Evolutionary conservation across 257 asterid species (phyloP), one percentile per base, ranked within the genome.

Genomic region (Fraxinus americana): DNA sequence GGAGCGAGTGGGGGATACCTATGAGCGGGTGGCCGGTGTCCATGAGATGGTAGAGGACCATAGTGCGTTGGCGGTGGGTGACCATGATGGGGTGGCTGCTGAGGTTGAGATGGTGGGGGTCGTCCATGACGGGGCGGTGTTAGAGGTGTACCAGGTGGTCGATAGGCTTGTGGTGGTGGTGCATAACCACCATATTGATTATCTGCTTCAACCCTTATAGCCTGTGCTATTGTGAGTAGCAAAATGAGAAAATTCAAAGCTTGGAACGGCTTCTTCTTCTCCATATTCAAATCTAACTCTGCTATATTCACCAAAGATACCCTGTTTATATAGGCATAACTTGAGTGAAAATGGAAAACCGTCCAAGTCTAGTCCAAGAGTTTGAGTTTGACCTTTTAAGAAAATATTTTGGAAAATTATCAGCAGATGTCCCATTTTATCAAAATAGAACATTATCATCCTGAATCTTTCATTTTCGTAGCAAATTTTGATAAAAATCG

Each of bases 161-260:
- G 50, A 43, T 43, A 43, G 50, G 16, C 50, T 43, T 43, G 50
- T 43, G 50, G 50, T 43, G 16, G 50, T 2, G 50, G 50, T 1
- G 16, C 2, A 4, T 43, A 43, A 19, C 74, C 54, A 27, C 82
- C 69, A 72, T 65, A 71, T 59, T 59, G 66, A 78, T 78, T 19
- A 2, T 73, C 69, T 36, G 74, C 54, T n/a, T 59, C 30, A n/a
- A 7, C 29, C 27, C 27, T 57, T n/a, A 59, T 21, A 8, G 67
- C 29, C 10, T n/a, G 29, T 59, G 4, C 12, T 59, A 23, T 21
- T 1, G 23, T 59, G 6, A 59, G 11, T 59, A 59, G 67, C 25
- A 59, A 59, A 59, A 59, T 59, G 12, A 21, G 5, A 23, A 21
- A 0, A 59, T 59, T 59, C 29, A 59, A 59, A 59, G 67, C 29